phyloP scores from a whole-genome alignment of 164 flowering plant genomes.

The Buxus sempervirens region DNA sequence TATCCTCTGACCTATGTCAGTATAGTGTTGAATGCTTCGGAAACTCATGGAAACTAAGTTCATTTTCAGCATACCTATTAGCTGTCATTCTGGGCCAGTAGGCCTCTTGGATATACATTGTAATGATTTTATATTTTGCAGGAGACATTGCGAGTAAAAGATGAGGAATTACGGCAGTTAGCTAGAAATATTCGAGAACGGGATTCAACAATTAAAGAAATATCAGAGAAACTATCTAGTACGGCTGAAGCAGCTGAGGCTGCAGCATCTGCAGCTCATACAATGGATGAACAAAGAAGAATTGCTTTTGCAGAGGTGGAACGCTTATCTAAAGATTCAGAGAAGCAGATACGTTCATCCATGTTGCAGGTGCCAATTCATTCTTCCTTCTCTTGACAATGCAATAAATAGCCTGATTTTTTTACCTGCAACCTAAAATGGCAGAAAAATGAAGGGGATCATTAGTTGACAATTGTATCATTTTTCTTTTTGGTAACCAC shows the following conservation, averaged over 20 bases:
- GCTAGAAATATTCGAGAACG: constrained; percentile 86
- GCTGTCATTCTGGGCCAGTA: not conserved
- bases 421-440: not conserved
- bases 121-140: constrained; percentile 20
- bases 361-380: constrained; percentile 48
- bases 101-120: not conserved
- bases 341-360: constrained; percentile 54
- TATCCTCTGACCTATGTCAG: not conserved
- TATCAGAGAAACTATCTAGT: constrained; percentile 83
- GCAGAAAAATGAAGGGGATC: not conserved
- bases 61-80: not conserved
- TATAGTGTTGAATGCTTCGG: not conserved
- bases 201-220: constrained; percentile 84
- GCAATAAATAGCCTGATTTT: not conserved
- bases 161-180: constrained; percentile 88
- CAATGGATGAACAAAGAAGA: constrained; percentile 89
- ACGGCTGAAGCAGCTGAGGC: constrained; percentile 97
- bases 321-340: constrained; percentile 50
- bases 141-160: constrained; percentile 93
- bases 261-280: constrained; percentile 95
- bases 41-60: not conserved
- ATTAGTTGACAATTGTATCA: not conserved
- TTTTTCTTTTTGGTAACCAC: not conserved
- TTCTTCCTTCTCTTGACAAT: not conserved
- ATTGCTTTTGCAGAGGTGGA: constrained; percentile 75